Conservation (phyloP, 192 early-diverging fungal species). For the Coemansia sp. region DNA sequence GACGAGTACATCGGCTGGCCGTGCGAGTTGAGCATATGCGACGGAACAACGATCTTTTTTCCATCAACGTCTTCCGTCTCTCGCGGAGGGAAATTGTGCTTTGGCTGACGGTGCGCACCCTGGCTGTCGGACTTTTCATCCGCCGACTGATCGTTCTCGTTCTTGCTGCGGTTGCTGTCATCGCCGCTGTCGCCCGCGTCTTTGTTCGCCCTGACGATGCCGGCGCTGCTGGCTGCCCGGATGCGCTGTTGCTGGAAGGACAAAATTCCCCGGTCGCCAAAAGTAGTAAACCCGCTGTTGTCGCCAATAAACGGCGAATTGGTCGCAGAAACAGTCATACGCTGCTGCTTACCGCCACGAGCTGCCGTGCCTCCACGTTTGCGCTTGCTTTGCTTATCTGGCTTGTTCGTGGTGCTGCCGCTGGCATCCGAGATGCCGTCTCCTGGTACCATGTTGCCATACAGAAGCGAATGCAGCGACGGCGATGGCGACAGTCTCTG, state of each 20-base stretch:
- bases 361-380: slow-evolving; percentile 10
- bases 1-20: slow-evolving; percentile 53
- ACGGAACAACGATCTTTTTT: slow-evolving; percentile 31
- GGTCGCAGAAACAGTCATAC: slow-evolving; percentile 36
- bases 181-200: not conserved
- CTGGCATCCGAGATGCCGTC: not conserved
- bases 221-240: not conserved
- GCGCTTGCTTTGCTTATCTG: slow-evolving; percentile 16
- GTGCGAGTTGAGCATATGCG: slow-evolving; percentile 36
- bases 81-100: slow-evolving; percentile 37
- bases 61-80: slow-evolving; percentile 39
- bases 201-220: not conserved
- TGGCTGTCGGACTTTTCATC: slow-evolving; percentile 2
- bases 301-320: slow-evolving; percentile 39
- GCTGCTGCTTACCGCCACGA: slow-evolving; percentile 25
- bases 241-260: slow-evolving; percentile 15
- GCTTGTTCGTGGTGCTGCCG: not conserved
- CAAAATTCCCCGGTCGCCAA: not conserved
- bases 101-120: slow-evolving; percentile 16
- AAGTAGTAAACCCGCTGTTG: slow-evolving; percentile 5
- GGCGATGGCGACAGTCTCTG: slow-evolving; percentile 28
- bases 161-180: not conserved
- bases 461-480: slow-evolving; percentile 19
- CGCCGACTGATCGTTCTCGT: not conserved
- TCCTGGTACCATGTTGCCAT: not conserved